A percentile compares a stretch with the other conserved stretches of the same genome.
These are phyloP conservation scores for Candida takata DNA, from an alignment of 805 yeast genomes.

Conservation along the genomic window DNA sequence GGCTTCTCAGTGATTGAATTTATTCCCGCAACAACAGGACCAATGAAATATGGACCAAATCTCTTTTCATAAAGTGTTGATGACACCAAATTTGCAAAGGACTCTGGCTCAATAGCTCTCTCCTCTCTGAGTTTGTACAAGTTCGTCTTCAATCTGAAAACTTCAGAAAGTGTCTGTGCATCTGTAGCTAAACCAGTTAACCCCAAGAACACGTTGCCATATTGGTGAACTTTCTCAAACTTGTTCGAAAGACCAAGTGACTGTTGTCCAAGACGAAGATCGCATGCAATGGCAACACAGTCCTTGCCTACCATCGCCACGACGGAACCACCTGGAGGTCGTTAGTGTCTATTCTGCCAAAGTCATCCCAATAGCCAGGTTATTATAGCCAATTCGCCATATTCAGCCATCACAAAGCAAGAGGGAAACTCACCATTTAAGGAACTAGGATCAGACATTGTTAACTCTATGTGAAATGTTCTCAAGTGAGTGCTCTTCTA, in stretches of 20 bases:
- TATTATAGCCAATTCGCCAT: too few relatives aligned
- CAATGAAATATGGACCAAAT: conserved; percentile 94
- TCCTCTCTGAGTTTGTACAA: conserved; percentile 88
- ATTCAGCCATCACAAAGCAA: too few relatives aligned
- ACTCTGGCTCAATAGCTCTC: conserved; percentile 84
- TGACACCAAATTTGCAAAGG: conserved; percentile 88
- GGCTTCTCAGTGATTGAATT: conserved; percentile 79
- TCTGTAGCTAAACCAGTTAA: conserved; percentile 95
- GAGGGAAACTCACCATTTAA: conserved; percentile 60
- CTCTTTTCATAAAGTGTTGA: conserved; percentile 85
- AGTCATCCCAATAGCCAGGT: too few relatives aligned
- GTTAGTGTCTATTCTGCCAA: too few relatives aligned
- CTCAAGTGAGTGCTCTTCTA: too few relatives aligned
- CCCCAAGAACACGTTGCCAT: conserved; percentile 82
- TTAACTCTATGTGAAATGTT: neutral
- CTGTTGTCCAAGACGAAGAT: conserved; percentile 88
- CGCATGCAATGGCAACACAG: conserved; percentile 96
- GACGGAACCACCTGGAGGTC: conserved; percentile 72
- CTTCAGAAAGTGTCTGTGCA: conserved; percentile 71
- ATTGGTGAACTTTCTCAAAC: conserved; percentile 86
- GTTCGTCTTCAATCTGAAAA: conserved; percentile 78
- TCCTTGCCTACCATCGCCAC: conserved; percentile 99
- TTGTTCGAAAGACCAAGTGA: conserved; percentile 87
- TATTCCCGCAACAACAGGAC: conserved; percentile 95
- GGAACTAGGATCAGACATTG: conserved; percentile 74